Evolutionary conservation across 129 eudicot genomes (phyloP).

Genomic region (Glebionis coronaria): DNA sequence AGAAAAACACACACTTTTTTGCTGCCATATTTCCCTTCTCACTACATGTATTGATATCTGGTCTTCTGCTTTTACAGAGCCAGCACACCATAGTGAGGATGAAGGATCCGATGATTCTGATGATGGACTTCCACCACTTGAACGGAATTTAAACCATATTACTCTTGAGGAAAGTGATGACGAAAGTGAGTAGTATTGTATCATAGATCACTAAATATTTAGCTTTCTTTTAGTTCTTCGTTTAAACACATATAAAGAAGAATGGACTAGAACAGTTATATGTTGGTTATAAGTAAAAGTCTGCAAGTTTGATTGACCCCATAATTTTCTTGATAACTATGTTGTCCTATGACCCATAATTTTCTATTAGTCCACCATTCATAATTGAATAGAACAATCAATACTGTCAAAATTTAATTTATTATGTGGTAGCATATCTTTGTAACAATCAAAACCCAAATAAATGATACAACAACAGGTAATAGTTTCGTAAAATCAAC

Average conservation of each 20-base stretch:
- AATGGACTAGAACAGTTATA: conserved; percentile 21
- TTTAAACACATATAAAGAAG: conserved; percentile 4
- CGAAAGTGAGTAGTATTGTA: conserved; percentile 53
- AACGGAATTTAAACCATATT: conserved; percentile 78
- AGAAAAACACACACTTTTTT: background rate
- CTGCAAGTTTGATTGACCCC: conserved; percentile 4
- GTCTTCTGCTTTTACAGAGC: conserved; percentile 31
- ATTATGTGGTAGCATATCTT: too few relatives aligned
- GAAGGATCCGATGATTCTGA: conserved; percentile 73
- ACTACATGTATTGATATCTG: background rate
- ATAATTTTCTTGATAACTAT: background rate
- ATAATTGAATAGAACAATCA: too few relatives aligned
- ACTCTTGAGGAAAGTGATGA: conserved; percentile 60
- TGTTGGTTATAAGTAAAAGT: conserved; percentile 16
- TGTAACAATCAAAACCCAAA: too few relatives aligned
- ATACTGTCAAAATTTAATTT: too few relatives aligned
- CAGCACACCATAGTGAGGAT: conserved; percentile 33
- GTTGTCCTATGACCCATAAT: too few relatives aligned
- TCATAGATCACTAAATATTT: conserved; percentile 13
- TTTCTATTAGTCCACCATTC: too few relatives aligned
- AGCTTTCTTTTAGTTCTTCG: conserved; percentile 5
- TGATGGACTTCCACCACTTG: conserved; percentile 98
- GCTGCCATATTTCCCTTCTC: background rate
- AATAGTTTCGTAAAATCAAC: too few relatives aligned
- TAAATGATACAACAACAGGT: too few relatives aligned